Evolutionary conservation across 2,329 filamentous ascomycete genomes (phyloP).

Genomic region (Thermoascus crustaceus): DNA sequence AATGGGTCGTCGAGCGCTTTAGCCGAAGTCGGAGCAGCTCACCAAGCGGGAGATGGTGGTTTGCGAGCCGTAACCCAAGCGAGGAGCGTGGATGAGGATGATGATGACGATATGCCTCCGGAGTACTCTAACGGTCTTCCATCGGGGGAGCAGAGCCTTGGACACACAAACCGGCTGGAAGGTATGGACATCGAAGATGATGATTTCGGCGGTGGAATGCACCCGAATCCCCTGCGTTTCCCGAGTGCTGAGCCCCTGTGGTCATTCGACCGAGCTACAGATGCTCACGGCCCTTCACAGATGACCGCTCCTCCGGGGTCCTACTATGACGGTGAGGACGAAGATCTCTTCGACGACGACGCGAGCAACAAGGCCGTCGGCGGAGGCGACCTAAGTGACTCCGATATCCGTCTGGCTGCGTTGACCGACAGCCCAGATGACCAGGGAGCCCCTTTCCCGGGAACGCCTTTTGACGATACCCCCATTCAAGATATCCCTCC

Average conservation of each 20-base stretch:
- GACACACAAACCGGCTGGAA: slow-evolving; percentile 17
- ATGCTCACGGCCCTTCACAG: slow-evolving; percentile 23
- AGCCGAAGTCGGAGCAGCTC: slow-evolving; percentile 68
- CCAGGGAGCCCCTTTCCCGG: slow-evolving; percentile 11
- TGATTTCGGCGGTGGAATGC: slow-evolving; percentile 14
- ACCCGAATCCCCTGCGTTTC: slow-evolving; percentile 17
- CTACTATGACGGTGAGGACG: slow-evolving; percentile 19
- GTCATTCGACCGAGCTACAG: slow-evolving; percentile 28
- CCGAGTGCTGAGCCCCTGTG: slow-evolving; percentile 22
- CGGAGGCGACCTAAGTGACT: slow-evolving; percentile 26
- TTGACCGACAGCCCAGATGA: slow-evolving; percentile 20
- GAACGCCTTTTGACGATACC: slow-evolving; percentile 18
- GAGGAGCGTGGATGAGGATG: slow-evolving; percentile 23
- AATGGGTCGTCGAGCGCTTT: slow-evolving; percentile 87
- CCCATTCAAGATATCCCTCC: slow-evolving; percentile 25
- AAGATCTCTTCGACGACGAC: slow-evolving; percentile 30
- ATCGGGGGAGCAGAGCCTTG: slow-evolving; percentile 16
- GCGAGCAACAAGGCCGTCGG: slow-evolving; percentile 34
- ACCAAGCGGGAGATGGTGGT: slow-evolving; percentile 56
- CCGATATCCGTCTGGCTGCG: slow-evolving; percentile 24
- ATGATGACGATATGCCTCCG: slow-evolving; percentile 21
- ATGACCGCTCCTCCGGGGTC: slow-evolving; percentile 20
- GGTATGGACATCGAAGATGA: slow-evolving; percentile 26
- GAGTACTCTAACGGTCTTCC: slow-evolving; percentile 21
- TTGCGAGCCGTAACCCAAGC: slow-evolving; percentile 36